Base-by-base conservation (phyloP, 768 basidiomycete genomes). In the Kwoniella heveanensis region DNA sequence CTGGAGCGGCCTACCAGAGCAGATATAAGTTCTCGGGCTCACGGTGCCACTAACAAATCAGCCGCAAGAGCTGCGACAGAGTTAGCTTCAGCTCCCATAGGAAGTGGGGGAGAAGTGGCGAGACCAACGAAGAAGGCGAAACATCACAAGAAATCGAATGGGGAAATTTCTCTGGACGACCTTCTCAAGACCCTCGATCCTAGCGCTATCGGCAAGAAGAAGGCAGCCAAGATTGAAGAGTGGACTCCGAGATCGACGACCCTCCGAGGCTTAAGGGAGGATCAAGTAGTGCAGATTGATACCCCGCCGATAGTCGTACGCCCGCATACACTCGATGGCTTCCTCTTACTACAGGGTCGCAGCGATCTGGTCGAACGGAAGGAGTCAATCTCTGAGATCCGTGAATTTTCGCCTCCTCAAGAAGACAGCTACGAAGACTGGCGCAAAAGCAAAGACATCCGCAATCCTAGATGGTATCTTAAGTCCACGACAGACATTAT, bases 381-480 rank as follows among this genome's bases (percentile, higher is more conserved):
- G 4, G 19, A 44, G 39, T 17, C 39, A 44, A 17, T 4, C 15
- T 44, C 39, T 17, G 10, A 44, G 17, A 3, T 17, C 4, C 15
- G 39, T 3, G 39, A 44, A 9, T 17, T 44, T 8, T 17, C 8
- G 3, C 39, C 39, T 44, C 10, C 13, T 21, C 8, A 55, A 24
- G 55, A 57, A 17, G 46, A 48, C 22, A 2, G 13, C 9, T 10
- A n/a, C 19, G 32, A 55, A 12, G 54, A 44, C 36, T 37, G 15
- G 54, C 30, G 36, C 12, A 55, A n/a, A 19, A 53, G 32, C 27
- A 56, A 39, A 46, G 25, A 30, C 4, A 55, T 64, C 36, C 21
- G 22, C 13, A 64, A 64, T 24, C 62, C 54, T 1, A 37, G n/a
- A 27, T 64, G 62, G 62, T 64, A 64, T 32, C 24, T 26, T 1